These are phyloP conservation scores for Fusarium redolens DNA, from an alignment of 2,329 filamentous ascomycete species.

Conservation along the genomic window DNA sequence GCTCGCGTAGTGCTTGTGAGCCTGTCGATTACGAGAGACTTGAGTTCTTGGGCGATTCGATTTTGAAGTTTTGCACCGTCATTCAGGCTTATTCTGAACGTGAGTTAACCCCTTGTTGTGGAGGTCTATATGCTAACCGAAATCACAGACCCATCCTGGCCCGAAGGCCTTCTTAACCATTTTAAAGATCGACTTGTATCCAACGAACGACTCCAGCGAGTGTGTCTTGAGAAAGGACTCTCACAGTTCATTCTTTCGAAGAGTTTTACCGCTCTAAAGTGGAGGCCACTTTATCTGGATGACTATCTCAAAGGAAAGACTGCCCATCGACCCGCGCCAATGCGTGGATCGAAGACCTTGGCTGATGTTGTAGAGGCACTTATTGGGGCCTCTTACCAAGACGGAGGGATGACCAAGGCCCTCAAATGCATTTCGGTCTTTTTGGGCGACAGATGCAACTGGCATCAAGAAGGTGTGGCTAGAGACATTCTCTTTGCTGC, in stretches of 20 bases:
- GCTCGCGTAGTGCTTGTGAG: constrained; percentile 69
- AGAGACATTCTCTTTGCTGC: constrained; percentile 57
- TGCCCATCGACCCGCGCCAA: not conserved
- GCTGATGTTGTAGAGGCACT: constrained; percentile 90
- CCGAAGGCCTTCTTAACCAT: constrained; percentile 79
- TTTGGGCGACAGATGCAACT: constrained; percentile 65
- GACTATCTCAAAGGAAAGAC: constrained; percentile 44
- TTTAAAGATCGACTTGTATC: constrained; percentile 78
- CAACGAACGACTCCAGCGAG: constrained; percentile 77
- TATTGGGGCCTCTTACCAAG: constrained; percentile 78
- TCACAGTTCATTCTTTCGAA: constrained; percentile 78
- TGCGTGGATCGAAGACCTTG: constrained; percentile 79
- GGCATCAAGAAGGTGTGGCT: constrained; percentile 59
- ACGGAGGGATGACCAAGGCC: constrained; percentile 74
- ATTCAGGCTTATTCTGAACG: constrained; percentile 69
- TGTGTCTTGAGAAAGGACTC: constrained; percentile 71
- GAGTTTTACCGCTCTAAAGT: constrained; percentile 75
- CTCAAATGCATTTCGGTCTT: constrained; percentile 74
- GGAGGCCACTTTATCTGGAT: constrained; percentile 73
- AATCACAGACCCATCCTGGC: constrained; percentile 70
- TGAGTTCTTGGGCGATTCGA: constrained; percentile 87
- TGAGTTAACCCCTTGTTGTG: constrained; percentile 48
- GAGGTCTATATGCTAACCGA: not conserved
- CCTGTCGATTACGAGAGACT: constrained; percentile 80
- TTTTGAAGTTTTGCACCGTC: constrained; percentile 80